phyloP scores from a whole-genome alignment of 768 basidiomycete genomes.

The Lepiota venenata region DNA sequence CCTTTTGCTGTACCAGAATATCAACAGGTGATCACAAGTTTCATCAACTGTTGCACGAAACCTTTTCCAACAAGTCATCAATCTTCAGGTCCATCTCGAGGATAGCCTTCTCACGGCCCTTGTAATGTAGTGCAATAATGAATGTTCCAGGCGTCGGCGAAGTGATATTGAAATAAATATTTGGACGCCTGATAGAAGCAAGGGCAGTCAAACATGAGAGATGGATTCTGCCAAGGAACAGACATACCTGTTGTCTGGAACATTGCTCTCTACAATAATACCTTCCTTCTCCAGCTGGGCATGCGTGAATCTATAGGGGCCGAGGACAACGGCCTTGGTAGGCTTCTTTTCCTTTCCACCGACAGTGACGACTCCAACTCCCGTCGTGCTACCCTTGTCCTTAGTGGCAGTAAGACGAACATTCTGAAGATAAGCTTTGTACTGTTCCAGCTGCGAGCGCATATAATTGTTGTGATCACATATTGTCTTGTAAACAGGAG shows the following conservation, averaged over 20 bases:
- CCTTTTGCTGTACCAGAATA: conserved; percentile 80
- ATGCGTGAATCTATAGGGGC: conserved; percentile 97
- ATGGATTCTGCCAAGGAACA: neutral
- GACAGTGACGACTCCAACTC: conserved; percentile 92
- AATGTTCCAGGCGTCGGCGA: conserved; percentile 98
- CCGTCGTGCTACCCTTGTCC: conserved; percentile 84
- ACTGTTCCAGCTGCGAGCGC: conserved; percentile 94
- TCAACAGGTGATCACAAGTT: conserved; percentile 5
- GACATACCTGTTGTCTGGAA: conserved; percentile 91
- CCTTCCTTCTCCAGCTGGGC: conserved; percentile 98
- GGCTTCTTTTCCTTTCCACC: conserved; percentile 98
- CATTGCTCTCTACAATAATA: conserved; percentile 98
- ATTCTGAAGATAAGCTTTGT: conserved; percentile 99
- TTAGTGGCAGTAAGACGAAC: conserved; percentile 88
- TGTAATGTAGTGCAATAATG: conserved; percentile 98
- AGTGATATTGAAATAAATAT: conserved; percentile 99
- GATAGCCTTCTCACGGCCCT: conserved; percentile 97
- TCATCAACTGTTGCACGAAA: conserved; percentile 28
- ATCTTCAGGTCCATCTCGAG: conserved; percentile 99
- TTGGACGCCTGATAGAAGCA: conserved; percentile 67
- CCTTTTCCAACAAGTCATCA: conserved; percentile 97
- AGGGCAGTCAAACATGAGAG: conserved; percentile 9
- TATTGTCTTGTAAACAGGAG: conserved; percentile 98
- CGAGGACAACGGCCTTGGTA: conserved; percentile 78
- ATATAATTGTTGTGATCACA: conserved; percentile 99